Evolutionary conservation across 2,329 filamentous ascomycete genomes (phyloP).

Genomic region (Thelonectria olida): DNA sequence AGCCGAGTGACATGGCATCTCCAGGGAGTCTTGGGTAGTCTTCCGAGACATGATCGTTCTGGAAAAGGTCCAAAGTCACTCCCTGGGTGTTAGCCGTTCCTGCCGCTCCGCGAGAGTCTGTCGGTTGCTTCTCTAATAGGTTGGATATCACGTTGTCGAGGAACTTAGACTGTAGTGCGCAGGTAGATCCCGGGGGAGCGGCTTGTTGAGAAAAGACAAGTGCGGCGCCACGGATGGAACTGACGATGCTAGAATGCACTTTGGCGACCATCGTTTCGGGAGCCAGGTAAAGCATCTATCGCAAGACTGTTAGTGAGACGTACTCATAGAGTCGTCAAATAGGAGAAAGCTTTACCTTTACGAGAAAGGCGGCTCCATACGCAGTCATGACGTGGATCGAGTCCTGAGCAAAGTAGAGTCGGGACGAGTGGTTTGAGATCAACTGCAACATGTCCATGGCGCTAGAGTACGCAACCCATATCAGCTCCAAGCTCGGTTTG

Average conservation of each 20-base stretch:
- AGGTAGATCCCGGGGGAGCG: conserved; percentile 38
- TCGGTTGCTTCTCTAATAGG: neutral
- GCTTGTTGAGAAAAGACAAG: conserved; percentile 41
- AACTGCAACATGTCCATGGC: conserved; percentile 44
- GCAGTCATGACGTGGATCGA: conserved; percentile 54
- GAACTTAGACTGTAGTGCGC: conserved; percentile 45
- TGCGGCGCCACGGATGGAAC: conserved; percentile 27
- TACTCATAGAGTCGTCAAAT: neutral
- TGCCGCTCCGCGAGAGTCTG: neutral
- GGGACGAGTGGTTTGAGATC: conserved; percentile 41
- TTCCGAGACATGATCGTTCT: neutral
- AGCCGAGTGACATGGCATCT: neutral
- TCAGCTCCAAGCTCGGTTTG: conserved; percentile 41
- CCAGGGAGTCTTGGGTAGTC: neutral
- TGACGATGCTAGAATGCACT: conserved; percentile 19
- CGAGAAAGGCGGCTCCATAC: conserved; percentile 50
- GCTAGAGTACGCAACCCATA: conserved; percentile 44
- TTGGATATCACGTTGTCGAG: conserved; percentile 33
- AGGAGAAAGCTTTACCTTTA: conserved; percentile 41
- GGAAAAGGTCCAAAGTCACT: neutral
- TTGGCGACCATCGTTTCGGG: conserved; percentile 5
- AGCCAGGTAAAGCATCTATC: conserved; percentile 11
- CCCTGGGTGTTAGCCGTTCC: neutral
- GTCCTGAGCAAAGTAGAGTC: conserved; percentile 51
- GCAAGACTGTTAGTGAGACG: neutral